Base-by-base conservation (phyloP, 2,329 filamentous ascomycete genomes). In the Colletotrichum paranaense region DNA sequence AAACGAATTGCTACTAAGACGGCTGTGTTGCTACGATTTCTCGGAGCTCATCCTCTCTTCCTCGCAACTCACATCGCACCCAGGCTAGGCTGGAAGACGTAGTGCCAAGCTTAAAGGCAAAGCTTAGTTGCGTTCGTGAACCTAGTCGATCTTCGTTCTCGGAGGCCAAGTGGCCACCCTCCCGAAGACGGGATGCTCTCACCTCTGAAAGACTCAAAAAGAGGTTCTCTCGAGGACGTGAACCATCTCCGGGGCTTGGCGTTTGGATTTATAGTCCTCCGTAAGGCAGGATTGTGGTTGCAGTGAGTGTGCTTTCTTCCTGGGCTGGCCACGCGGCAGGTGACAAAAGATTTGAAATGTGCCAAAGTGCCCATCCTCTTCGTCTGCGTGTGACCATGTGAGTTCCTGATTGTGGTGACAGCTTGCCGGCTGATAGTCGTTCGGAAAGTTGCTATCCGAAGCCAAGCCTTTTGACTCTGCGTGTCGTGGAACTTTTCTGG, bases 311-410 rank as follows among this genome's bases (percentile, higher is more conserved):
- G 32, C 32, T 28, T 46, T 19, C 12, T 30, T 62, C 14, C 28
- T 30, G 16, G 14, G 28, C n/a, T 24, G 49, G 32, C 55, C 66
- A 65, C 53, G 55, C 46, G 60, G 55, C 26, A 35, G 30, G 46
- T 42, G 16, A 42, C 38, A n/a, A 38, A 60, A 49, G 53, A 70
- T 70, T 69, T 60, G 53, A 49, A 69, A 49, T 69, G 26, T 64
- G 59, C 49, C 59, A 64, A 24, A 30, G 42, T 53, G 59, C 53
- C 42, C 53, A 38, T 14, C n/a, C 30, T 22, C 9, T 5, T 26
- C 32, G 46, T 30, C 19, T 49, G 28, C 55, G 26, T 57, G n/a
- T 60, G 53, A 49, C 59, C 42, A 62, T 53, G 30, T 30, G 38
- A 49, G 22, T 56, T 28, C 49, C 35, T 26, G n/a, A 1, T 32